phyloP scores from a whole-genome alignment of 2,329 filamentous ascomycete genomes.

The Claviceps sp. region DNA sequence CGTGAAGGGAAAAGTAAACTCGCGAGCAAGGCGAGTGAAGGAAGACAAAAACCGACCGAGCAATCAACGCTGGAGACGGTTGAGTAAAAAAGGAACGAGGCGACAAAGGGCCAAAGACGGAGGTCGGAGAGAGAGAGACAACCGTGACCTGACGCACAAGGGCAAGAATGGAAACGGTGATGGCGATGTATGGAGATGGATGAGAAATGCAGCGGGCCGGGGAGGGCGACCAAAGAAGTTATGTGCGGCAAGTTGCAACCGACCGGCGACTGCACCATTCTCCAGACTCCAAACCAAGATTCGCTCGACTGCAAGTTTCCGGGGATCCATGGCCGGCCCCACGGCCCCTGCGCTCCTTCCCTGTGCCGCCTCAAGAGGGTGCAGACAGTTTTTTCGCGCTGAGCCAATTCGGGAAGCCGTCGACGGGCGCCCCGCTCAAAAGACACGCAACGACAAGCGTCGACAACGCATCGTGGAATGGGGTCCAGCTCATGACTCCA shows the following conservation, averaged over 20 bases:
- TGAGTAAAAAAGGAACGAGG: slow-evolving; percentile 4
- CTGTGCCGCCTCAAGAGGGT: neutral
- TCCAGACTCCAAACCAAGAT: neutral
- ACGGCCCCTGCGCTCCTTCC: neutral
- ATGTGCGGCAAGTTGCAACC: neutral
- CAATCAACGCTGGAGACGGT: slow-evolving; percentile 4
- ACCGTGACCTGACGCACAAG: slow-evolving; percentile 9
- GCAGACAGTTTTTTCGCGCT: neutral
- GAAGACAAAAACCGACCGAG: slow-evolving; percentile 1
- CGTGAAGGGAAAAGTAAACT: neutral
- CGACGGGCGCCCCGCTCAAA: no score
- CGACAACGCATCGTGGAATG: no score
- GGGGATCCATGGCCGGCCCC: neutral
- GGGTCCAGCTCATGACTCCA: no score
- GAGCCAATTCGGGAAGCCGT: no score
- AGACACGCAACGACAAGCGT: no score
- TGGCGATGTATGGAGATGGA: neutral
- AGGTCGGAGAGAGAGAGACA: slow-evolving; percentile 4
- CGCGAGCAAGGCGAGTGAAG: neutral
- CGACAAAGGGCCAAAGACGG: neutral
- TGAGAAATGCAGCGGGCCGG: neutral
- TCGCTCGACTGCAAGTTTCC: neutral
- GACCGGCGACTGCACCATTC: neutral
- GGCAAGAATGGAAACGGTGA: slow-evolving; percentile 12
- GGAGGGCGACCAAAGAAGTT: slow-evolving; percentile 1